These are phyloP conservation scores for Polychaeton citri DNA, from an alignment of 2,329 filamentous ascomycete genomes.

Conservation along the genomic window DNA sequence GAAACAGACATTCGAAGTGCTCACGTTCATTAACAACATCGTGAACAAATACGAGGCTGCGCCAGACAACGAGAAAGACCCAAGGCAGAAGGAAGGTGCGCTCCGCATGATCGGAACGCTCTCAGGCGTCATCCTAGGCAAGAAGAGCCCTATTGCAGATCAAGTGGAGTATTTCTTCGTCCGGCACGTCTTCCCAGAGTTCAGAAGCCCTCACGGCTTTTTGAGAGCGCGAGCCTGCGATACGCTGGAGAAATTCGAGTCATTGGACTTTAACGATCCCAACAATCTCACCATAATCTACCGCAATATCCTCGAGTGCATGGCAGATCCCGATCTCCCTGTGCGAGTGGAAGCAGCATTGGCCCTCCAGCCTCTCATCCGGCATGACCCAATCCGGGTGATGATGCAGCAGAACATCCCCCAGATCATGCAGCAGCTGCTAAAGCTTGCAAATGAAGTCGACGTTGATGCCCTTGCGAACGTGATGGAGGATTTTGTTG, in stretches of 20 bases:
- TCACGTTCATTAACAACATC: conserved; percentile 88
- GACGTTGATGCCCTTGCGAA: conserved; percentile 95
- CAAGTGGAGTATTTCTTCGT: conserved; percentile 98
- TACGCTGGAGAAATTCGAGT: conserved; percentile 94
- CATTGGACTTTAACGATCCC: conserved; percentile 89
- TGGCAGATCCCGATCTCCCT: conserved; percentile 86
- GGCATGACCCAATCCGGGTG: conserved; percentile 83
- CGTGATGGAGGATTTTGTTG: conserved; percentile 99
- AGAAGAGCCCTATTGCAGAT: conserved; percentile 95
- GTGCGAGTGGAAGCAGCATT: conserved; percentile 90
- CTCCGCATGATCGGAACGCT: conserved; percentile 94
- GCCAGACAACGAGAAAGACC: conserved; percentile 79
- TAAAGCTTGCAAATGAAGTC: conserved; percentile 94
- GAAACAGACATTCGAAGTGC: conserved; percentile 89
- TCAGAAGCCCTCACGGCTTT: conserved; percentile 82
- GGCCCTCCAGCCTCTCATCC: conserved; percentile 85
- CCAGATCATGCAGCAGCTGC: conserved; percentile 96
- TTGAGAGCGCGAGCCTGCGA: conserved; percentile 90
- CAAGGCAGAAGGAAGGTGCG: conserved; percentile 90
- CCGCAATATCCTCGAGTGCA: conserved; percentile 88
- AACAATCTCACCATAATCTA: conserved; percentile 96
- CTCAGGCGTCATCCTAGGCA: conserved; percentile 84
- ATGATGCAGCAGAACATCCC: conserved; percentile 98
- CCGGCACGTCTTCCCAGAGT: conserved; percentile 95
- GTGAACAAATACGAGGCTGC: conserved; percentile 85